A percentile compares a stretch with the other conserved stretches of the same genome.
phyloP scores from a whole-genome alignment of 2,329 filamentous ascomycete genomes.

The Ophiocordyceps sinensis region DNA sequence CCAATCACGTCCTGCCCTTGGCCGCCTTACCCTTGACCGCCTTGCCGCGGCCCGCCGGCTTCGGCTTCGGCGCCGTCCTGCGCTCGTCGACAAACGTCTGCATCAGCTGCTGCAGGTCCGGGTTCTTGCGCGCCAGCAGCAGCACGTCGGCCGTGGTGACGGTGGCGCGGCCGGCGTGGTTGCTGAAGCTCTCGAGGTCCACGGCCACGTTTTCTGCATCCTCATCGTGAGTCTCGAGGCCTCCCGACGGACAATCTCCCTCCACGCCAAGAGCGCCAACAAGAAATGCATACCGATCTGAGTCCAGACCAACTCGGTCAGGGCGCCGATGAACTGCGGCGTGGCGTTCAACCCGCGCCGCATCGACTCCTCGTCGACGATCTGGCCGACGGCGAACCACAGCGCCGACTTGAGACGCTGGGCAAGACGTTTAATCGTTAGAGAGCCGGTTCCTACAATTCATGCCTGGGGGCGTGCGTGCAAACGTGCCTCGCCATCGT shows the following conservation, averaged over 20 bases:
- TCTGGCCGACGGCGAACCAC: conserved; percentile 73
- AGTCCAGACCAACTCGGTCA: conserved; percentile 77
- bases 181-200: conserved; percentile 43
- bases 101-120: conserved; percentile 66
- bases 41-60: not conserved
- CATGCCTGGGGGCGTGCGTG: not conserved
- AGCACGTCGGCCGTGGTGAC: conserved; percentile 80
- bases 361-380: conserved; percentile 69
- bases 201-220: conserved; percentile 37
- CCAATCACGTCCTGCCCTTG: no score
- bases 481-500: not conserved
- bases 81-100: conserved; percentile 50
- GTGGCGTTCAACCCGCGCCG: conserved; percentile 62
- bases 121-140: conserved; percentile 74
- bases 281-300: conserved; percentile 52
- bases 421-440: no score
- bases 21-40: not conserved
- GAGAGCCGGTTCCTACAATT: no score
- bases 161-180: conserved; percentile 68
- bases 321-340: conserved; percentile 73
- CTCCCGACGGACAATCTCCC: no score
- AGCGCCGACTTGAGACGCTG: conserved; percentile 73
- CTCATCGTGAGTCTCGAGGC: no score
- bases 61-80: conserved; percentile 14
- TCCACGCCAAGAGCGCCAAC: no score